phyloP scores from a whole-genome alignment of 2,329 filamentous ascomycete genomes.

The Alternaria alternata region DNA sequence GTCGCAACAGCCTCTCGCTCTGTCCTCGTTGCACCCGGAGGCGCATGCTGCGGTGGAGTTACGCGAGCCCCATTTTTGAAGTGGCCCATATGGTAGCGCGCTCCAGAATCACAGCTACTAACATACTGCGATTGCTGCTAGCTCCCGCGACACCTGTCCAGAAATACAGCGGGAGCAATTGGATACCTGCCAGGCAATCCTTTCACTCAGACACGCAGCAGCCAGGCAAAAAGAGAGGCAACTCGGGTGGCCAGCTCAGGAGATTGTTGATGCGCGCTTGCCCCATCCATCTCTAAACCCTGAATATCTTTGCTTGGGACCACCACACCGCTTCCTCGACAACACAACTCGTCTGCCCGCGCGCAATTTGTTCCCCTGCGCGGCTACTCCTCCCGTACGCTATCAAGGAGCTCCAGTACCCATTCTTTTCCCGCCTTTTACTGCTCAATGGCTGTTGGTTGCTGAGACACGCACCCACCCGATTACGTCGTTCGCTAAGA shows the following conservation, averaged over 20 bases:
- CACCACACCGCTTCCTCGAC: slow-evolving; percentile 42
- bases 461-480: slow-evolving; percentile 24
- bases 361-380: slow-evolving; percentile 25
- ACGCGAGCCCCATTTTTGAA: slow-evolving; percentile 25
- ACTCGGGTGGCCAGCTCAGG: slow-evolving; percentile 9
- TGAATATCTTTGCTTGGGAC: slow-evolving; percentile 30
- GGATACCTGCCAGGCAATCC: not conserved
- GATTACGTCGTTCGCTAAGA: slow-evolving; percentile 25
- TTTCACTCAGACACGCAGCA: slow-evolving; percentile 1
- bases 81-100: slow-evolving; percentile 23
- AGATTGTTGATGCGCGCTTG: slow-evolving; percentile 33
- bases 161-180: slow-evolving; percentile 18
- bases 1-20: not conserved
- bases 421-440: slow-evolving; percentile 22
- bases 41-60: slow-evolving; percentile 15
- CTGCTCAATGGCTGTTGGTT: slow-evolving; percentile 33
- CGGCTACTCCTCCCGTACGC: slow-evolving; percentile 17
- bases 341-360: slow-evolving; percentile 32
- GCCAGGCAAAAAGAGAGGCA: not conserved
- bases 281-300: slow-evolving; percentile 35
- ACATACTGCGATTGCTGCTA: slow-evolving; percentile 20
- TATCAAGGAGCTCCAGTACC: slow-evolving; percentile 6
- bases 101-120: slow-evolving; percentile 23
- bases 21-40: not conserved
- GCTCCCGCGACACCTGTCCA: slow-evolving; percentile 36